Base-by-base conservation (phyloP, 2,329 filamentous ascomycete species). In the Rhynchosporium agropyri region DNA sequence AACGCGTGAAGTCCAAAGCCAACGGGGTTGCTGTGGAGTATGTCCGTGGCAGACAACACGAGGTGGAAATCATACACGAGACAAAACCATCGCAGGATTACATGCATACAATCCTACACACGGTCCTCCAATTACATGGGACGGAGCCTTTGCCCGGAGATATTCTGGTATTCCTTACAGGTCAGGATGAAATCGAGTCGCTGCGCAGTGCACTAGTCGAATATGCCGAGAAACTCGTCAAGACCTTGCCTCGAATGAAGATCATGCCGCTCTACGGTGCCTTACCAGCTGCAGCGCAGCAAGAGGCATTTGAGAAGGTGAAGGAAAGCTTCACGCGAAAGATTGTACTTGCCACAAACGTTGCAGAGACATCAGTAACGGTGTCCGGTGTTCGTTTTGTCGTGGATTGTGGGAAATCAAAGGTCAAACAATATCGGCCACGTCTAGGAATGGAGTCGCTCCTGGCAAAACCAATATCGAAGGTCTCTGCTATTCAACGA, bases 291-390 rank as follows among this genome's bases (percentile, higher is more conserved):
- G 85, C 89, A 59, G 89, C 90, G 0, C 95, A 99, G 71, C 90
- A 96, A 68, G 84, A 87, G 28, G 92, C 96, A 9, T 98, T 99
- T 74, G 81, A 88, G 60, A 89, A 90, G 0, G 83, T 90, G 28
- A 85, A 85, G 61, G 84, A 86, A 2, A 81, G 82, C n/a, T 84
- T 82, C 61, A 96, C 91, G 0, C 84, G 95, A 49, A 98, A 98
- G 73, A 83, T 98, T 12, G 92, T 99, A 0, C 80, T 99, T 0
- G 89, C 93, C 0, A 99, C 95, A 13, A 99, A 99, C 72, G 98
- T 99, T 71, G 95, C 95, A n/a, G 95, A 99, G 76, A 98, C 95
- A 0, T 98, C 95, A 0, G 90, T 99, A 63, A 99, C 95, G 0
- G 93, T 99, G 0, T 90, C 94, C 0, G 95, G 95, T 2, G 92